Conservation (phyloP, 345 rosid species). For the Eucalyptus fibrosa region DNA sequence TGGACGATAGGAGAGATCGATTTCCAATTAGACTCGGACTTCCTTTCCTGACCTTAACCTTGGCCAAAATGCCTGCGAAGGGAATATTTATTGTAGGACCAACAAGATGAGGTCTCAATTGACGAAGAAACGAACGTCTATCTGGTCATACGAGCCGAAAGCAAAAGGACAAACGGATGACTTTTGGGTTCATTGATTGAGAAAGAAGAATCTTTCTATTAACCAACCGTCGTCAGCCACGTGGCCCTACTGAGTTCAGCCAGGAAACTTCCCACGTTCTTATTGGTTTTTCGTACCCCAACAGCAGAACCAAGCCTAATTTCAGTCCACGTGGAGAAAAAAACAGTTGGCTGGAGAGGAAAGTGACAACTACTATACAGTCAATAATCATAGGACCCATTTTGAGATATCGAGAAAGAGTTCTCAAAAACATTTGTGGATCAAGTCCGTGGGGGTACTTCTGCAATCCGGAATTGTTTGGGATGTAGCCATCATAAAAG, state of each 20-base stretch:
- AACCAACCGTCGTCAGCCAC: background rate
- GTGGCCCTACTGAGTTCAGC: background rate
- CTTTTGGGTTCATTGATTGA: background rate
- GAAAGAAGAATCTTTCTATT: background rate
- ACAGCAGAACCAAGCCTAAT: background rate
- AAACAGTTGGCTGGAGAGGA: background rate
- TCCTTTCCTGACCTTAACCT: background rate
- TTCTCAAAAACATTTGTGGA: background rate
- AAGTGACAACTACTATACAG: background rate
- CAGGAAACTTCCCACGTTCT: constrained; percentile 1
- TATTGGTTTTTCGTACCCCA: background rate
- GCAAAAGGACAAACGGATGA: constrained; percentile 3
- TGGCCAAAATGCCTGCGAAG: background rate
- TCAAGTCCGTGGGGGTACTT: background rate
- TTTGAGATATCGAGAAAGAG: background rate
- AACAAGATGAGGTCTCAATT: background rate
- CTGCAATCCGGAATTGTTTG: background rate
- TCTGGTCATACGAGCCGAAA: background rate
- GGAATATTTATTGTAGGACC: background rate
- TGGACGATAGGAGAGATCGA: background rate
- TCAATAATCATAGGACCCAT: background rate
- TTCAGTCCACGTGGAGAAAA: background rate
- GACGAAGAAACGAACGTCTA: background rate
- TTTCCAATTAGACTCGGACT: background rate
- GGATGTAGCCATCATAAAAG: background rate